A percentile compares a stretch with the other conserved stretches of the same genome.
Conservation (phyloP, 805 yeast species). For the Blastobotrys peoriensis region DNA sequence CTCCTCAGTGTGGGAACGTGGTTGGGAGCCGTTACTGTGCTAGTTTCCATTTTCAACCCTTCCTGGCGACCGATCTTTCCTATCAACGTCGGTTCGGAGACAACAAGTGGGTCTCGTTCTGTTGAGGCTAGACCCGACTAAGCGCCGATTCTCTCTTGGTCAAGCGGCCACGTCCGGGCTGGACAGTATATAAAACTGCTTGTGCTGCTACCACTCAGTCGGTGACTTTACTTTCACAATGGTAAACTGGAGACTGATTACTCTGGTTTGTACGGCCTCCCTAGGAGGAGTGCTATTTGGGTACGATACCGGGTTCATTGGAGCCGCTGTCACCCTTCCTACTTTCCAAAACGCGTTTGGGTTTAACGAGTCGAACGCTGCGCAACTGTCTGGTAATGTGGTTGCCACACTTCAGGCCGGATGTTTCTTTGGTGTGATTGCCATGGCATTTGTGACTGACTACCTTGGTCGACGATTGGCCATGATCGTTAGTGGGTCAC, state of each 20-base stretch:
- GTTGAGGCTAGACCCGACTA: too few species aligned
- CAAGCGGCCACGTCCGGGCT: too few species aligned
- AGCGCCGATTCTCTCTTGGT: too few species aligned
- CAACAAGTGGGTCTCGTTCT: too few species aligned
- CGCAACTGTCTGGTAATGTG: constrained; percentile 60
- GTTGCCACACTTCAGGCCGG: constrained; percentile 80
- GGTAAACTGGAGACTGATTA: constrained; percentile 1
- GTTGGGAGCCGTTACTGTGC: too few species aligned
- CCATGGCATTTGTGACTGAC: constrained; percentile 58
- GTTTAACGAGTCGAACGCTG: constrained; percentile 27
- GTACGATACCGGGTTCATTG: constrained; percentile 82
- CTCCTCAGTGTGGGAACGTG: too few species aligned
- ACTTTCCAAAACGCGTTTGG: constrained; percentile 58
- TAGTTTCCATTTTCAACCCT: too few species aligned
- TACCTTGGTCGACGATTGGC: constrained; percentile 64
- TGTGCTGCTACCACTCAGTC: too few species aligned
- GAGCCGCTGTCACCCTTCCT: constrained; percentile 70
- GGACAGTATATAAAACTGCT: too few species aligned
- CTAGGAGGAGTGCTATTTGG: constrained; percentile 87
- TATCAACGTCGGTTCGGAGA: too few species aligned
- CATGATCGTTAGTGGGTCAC: constrained; percentile 52
- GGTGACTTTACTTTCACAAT: too few species aligned
- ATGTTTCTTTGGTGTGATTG: constrained; percentile 55
- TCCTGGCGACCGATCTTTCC: too few species aligned
- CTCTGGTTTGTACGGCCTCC: constrained; percentile 52